These are phyloP conservation scores for Aspergillus tamarii DNA, from an alignment of 2,329 filamentous ascomycete genomes.

Conservation along the genomic window DNA sequence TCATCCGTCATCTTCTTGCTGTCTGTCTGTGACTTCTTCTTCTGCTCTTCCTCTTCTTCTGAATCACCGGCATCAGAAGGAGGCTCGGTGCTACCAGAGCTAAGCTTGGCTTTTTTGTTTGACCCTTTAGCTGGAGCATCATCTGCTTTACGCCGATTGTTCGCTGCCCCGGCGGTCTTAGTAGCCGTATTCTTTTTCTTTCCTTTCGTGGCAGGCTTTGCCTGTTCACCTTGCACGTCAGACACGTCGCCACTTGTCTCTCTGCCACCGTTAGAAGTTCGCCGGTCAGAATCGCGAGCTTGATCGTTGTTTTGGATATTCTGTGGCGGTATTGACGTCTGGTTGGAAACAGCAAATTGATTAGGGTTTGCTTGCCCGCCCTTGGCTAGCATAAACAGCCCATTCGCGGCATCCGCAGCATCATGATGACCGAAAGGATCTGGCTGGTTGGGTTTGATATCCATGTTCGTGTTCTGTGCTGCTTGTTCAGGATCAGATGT, in stretches of 20 bases:
- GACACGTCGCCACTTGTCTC: conserved; percentile 71
- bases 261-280: conserved; percentile 58
- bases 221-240: conserved; percentile 70
- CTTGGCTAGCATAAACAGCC: conserved; percentile 83
- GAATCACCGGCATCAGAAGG: conserved; percentile 53
- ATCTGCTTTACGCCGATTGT: conserved; percentile 77
- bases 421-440: conserved; percentile 86
- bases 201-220: conserved; percentile 66
- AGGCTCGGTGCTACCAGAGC: conserved; percentile 48
- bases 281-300: conserved; percentile 46
- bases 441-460: conserved; percentile 46
- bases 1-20: conserved; percentile 93
- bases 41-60: conserved; percentile 51
- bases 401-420: conserved; percentile 90
- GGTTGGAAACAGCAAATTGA: conserved; percentile 56
- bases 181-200: conserved; percentile 67
- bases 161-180: conserved; percentile 53
- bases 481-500: conserved; percentile 44
- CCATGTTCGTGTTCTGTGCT: conserved; percentile 46
- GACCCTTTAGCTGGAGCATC: conserved; percentile 70
- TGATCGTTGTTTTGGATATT: conserved; percentile 59
- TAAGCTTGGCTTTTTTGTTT: conserved; percentile 74
- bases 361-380: conserved; percentile 61
- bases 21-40: conserved; percentile 58
- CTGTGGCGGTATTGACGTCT: conserved; percentile 55